Percentiles rank a stretch among this genome's conserved stretches.
phyloP scores from a whole-genome alignment of 305 asterid species.

The Solanum aculeatissimum region DNA sequence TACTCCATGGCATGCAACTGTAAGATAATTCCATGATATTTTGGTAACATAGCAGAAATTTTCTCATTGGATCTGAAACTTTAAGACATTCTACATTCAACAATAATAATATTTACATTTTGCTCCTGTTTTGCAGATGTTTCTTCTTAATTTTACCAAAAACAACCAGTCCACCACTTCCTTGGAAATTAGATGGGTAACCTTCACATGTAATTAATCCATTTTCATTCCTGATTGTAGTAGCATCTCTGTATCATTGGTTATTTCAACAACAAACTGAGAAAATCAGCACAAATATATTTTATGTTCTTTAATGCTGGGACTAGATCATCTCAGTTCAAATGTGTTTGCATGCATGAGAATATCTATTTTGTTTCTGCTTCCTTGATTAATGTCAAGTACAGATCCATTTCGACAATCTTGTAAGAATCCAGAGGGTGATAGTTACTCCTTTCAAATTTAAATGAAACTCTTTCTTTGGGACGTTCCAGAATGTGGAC shows the following conservation, averaged over 20 bases:
- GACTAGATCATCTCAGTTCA: background rate
- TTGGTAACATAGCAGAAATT: background rate
- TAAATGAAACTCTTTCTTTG: background rate
- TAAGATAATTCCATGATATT: background rate
- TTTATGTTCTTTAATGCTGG: background rate
- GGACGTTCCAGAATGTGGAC: background rate
- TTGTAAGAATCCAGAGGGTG: background rate
- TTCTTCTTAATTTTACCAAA: background rate
- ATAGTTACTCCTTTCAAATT: background rate
- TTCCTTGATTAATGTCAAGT: background rate
- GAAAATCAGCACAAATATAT: background rate
- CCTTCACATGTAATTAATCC: background rate
- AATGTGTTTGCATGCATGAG: background rate
- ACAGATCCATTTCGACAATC: background rate
- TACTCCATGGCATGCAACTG: background rate
- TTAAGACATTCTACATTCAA: background rate
- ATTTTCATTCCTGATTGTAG: background rate
- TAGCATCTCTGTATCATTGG: background rate
- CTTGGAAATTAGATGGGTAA: background rate
- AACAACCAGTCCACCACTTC: background rate
- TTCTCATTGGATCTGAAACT: background rate
- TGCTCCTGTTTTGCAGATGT: background rate
- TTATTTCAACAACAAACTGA: background rate
- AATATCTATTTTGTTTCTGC: background rate
- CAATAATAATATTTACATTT: background rate